Evolutionary conservation across 2,329 filamentous ascomycete genomes (phyloP).

Genomic region (Claviceps cyperi): DNA sequence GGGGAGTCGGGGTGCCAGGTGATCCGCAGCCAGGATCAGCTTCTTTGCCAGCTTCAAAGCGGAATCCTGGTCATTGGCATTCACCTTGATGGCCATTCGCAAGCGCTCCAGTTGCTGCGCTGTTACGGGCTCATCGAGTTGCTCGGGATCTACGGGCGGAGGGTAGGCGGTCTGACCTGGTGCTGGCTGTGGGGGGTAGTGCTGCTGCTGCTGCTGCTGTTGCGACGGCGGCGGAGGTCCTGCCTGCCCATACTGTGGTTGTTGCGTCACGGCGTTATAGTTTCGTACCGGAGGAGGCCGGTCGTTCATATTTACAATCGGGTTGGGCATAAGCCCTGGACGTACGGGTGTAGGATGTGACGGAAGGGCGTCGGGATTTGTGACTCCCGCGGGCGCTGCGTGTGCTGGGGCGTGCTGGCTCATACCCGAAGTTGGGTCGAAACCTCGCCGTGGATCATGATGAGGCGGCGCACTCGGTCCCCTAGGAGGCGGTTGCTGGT

Average conservation of each 20-base stretch:
- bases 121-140: slow-evolving; percentile 44
- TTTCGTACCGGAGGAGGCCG: slow-evolving; percentile 46
- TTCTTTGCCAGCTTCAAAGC: slow-evolving; percentile 68
- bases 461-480: slow-evolving; percentile 19
- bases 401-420: slow-evolving; percentile 10
- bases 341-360: slow-evolving; percentile 50
- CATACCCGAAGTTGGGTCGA: not conserved
- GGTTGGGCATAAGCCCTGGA: slow-evolving; percentile 46
- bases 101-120: slow-evolving; percentile 63
- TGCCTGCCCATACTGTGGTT: slow-evolving; percentile 8
- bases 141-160: slow-evolving; percentile 1
- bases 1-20: slow-evolving; percentile 48
- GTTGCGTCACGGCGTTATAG: slow-evolving; percentile 33
- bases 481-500: slow-evolving; percentile 14
- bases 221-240: slow-evolving; percentile 17
- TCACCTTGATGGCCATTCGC: slow-evolving; percentile 51
- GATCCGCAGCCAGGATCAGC: slow-evolving; percentile 69
- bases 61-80: slow-evolving; percentile 56
- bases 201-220: slow-evolving; percentile 18
- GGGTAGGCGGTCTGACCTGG: not conserved
- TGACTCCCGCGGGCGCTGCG: not conserved
- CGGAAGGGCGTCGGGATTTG: slow-evolving; percentile 33
- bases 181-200: not conserved
- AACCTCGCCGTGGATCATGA: slow-evolving; percentile 1
- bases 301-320: slow-evolving; percentile 38